Percentiles rank a stretch among this genome's conserved stretches.
phyloP scores from a whole-genome alignment of 805 yeast genomes.

The Candida gorgasii region DNA sequence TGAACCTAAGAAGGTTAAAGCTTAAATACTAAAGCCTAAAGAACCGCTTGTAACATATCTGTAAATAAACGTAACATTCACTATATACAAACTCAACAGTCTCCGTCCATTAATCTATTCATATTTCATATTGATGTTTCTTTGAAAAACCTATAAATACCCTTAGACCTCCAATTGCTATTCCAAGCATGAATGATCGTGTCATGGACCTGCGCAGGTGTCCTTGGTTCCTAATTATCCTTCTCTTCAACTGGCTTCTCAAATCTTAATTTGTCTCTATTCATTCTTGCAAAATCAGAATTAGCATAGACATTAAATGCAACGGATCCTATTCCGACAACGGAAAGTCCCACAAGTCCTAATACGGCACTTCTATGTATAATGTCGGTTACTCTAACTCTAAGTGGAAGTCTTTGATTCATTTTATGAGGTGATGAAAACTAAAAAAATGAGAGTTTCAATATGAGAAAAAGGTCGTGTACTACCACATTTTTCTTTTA shows the following conservation, averaged over 20 bases:
- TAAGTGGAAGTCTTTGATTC: constrained; percentile 32
- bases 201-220: no score
- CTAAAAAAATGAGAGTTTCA: not conserved
- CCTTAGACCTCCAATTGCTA: no score
- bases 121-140: no score
- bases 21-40: not conserved
- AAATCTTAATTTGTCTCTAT: constrained; percentile 40
- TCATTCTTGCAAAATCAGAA: constrained; percentile 45
- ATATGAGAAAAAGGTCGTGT: constrained; percentile 4
- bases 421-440: not conserved
- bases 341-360: constrained; percentile 42
- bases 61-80: no score
- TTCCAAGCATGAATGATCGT: no score
- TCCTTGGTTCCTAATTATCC: constrained; percentile 3
- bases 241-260: constrained; percentile 15
- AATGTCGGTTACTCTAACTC: constrained; percentile 45
- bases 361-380: constrained; percentile 44
- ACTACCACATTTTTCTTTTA: not conserved
- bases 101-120: no score
- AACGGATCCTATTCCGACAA: constrained; percentile 41
- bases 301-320: constrained; percentile 43
- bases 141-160: no score
- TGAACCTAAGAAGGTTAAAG: not conserved
- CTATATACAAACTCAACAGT: constrained; percentile 8
- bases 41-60: no score